These are phyloP conservation scores for Beauveria sp. DNA, from an alignment of 2,329 filamentous ascomycete genomes.

Conservation along the genomic window DNA sequence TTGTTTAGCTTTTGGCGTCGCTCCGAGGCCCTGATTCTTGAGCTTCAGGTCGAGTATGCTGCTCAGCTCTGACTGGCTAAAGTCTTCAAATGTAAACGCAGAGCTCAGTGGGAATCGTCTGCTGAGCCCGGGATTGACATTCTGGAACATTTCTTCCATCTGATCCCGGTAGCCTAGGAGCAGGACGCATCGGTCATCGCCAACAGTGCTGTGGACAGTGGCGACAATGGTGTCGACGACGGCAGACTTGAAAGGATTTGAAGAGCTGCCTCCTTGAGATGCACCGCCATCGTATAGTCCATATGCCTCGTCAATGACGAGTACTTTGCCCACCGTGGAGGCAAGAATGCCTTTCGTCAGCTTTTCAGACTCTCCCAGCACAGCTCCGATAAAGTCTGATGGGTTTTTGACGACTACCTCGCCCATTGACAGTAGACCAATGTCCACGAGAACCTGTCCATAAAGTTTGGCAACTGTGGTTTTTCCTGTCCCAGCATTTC, in stretches of 20 bases:
- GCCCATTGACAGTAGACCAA: conserved; percentile 60
- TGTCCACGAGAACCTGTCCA: conserved; percentile 57
- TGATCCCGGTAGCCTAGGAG: conserved; percentile 63
- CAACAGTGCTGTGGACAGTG: conserved; percentile 60
- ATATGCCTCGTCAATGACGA: conserved; percentile 78
- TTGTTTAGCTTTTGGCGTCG: conserved; percentile 42
- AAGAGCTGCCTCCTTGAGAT: conserved; percentile 13
- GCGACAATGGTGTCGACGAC: conserved; percentile 70
- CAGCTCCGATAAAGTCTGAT: conserved; percentile 60
- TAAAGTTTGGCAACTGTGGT: conserved; percentile 70
- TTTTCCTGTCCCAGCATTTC: conserved; percentile 68
- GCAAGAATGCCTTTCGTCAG: conserved; percentile 66
- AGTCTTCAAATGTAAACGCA: conserved; percentile 65
- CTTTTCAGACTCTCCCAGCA: conserved; percentile 59
- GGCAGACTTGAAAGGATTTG: conserved; percentile 47
- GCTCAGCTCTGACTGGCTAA: conserved; percentile 47
- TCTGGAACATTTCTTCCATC: conserved; percentile 67
- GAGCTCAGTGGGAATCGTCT: conserved; percentile 57
- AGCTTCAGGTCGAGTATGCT: conserved; percentile 58
- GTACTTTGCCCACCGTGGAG: conserved; percentile 60
- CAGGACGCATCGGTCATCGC: conserved; percentile 66
- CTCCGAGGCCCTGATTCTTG: conserved; percentile 43
- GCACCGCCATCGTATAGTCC: conserved; percentile 42
- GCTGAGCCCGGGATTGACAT: conserved; percentile 61
- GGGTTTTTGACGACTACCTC: conserved; percentile 69